Conservation (phyloP, 306 rosid genomes). For the Castanopsis chinensis region DNA sequence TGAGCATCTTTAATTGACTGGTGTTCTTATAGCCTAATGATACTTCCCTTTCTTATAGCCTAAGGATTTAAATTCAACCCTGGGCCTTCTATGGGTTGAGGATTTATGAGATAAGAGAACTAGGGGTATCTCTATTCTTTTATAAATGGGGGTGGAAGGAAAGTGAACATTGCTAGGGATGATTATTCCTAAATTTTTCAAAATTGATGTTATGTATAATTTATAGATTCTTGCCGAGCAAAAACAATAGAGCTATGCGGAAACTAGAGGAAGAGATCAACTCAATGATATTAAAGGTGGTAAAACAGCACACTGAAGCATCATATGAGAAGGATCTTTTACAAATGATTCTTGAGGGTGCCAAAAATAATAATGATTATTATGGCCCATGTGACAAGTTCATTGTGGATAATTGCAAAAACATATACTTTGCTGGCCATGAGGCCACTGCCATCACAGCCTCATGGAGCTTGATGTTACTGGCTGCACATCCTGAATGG, state of each 20-base stretch:
- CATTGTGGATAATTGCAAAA: constrained; percentile 40
- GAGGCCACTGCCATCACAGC: constrained; percentile 20
- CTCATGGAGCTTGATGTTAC: constrained; percentile 26
- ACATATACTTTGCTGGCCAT: constrained; percentile 31
- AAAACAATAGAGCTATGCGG: constrained; percentile 52
- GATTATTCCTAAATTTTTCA: not conserved
- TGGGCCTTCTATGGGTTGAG: too few relatives aligned
- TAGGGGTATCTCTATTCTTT: too few relatives aligned
- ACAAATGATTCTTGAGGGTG: constrained; percentile 64
- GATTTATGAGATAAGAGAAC: too few relatives aligned
- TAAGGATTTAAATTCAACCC: too few relatives aligned
- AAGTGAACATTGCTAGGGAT: too few relatives aligned
- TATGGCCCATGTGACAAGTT: constrained; percentile 28
- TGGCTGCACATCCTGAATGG: constrained; percentile 30
- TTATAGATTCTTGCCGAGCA: constrained; percentile 55
- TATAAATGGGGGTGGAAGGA: too few relatives aligned
- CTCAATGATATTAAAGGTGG: constrained; percentile 40
- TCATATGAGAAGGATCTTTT: constrained; percentile 53
- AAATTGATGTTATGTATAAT: not conserved
- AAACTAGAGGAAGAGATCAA: constrained; percentile 58
- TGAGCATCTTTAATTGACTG: not conserved
- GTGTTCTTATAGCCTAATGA: not conserved
- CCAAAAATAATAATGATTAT: constrained; percentile 25
- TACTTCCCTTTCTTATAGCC: too few relatives aligned
- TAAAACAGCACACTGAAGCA: constrained; percentile 35